Evolutionary conservation across 495 filamentous ascomycete species (phyloP).

Genomic region (Extremus antarcticus): DNA sequence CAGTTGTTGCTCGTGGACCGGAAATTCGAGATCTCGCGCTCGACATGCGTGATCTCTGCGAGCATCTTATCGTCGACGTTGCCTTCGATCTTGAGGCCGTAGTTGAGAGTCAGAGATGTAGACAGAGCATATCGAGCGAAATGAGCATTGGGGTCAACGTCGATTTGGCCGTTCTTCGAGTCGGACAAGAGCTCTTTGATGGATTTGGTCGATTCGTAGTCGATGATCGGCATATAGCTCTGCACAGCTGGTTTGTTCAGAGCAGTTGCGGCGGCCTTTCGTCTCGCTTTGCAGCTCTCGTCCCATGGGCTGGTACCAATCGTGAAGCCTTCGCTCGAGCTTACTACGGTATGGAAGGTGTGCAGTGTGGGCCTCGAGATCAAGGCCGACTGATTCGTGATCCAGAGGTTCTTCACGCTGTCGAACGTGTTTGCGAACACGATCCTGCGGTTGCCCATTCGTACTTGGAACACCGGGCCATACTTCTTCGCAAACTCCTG

Average conservation of each 20-base stretch:
- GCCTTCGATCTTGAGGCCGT: conserved; percentile 51
- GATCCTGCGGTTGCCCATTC: conserved; percentile 56
- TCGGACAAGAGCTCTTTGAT: conserved; percentile 55
- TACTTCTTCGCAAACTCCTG: conserved; percentile 49
- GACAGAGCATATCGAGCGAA: conserved; percentile 60
- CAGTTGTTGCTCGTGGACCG: conserved; percentile 58
- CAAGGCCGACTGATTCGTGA: conserved; percentile 59
- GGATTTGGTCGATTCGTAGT: conserved; percentile 52
- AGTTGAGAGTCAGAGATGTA: conserved; percentile 56
- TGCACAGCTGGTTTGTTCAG: conserved; percentile 56
- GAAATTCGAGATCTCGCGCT: conserved; percentile 52
- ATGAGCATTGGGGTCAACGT: conserved; percentile 51
- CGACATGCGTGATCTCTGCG: conserved; percentile 52
- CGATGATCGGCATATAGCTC: conserved; percentile 60
- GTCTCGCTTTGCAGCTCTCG: conserved; percentile 57
- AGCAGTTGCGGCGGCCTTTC: conserved; percentile 60
- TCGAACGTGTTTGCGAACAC: conserved; percentile 62
- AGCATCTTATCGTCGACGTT: conserved; percentile 48
- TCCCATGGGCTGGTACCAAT: conserved; percentile 69
- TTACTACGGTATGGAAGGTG: conserved; percentile 63
- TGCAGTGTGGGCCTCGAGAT: conserved; percentile 60
- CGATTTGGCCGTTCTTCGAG: conserved; percentile 40
- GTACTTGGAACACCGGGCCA: conserved; percentile 57
- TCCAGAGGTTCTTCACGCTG: conserved; percentile 56
- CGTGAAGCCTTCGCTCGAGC: conserved; percentile 57